These are phyloP conservation scores for Penicillium nordicum DNA, from an alignment of 2,329 filamentous ascomycete genomes.

Conservation along the genomic window DNA sequence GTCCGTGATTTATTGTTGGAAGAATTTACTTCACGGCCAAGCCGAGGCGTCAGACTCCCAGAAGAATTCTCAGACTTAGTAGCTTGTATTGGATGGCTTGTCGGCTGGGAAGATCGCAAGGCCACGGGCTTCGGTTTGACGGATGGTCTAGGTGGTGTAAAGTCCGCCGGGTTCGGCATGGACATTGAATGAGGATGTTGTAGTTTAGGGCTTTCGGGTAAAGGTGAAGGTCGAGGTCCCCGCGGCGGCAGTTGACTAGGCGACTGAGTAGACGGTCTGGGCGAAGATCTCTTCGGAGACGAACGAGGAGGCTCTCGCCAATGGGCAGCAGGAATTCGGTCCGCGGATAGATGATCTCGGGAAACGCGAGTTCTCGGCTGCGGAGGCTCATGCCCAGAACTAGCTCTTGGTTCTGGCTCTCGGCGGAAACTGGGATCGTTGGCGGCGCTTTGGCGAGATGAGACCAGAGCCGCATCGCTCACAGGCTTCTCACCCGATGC, in stretches of 20 bases:
- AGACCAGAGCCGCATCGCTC: slow-evolving; percentile 28
- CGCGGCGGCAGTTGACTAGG: slow-evolving; percentile 2
- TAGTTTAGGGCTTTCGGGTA: slow-evolving; percentile 16
- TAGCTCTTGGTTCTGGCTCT: slow-evolving; percentile 22
- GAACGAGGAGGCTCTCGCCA: slow-evolving; percentile 23
- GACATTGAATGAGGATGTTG: slow-evolving; percentile 10
- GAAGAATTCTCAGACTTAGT: slow-evolving; percentile 27
- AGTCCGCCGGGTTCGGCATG: slow-evolving; percentile 25
- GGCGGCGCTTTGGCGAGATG: slow-evolving; percentile 29
- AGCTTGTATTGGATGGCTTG: slow-evolving; percentile 12
- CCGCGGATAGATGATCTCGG: slow-evolving; percentile 8
- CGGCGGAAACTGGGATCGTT: slow-evolving; percentile 27
- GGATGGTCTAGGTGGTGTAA: slow-evolving; percentile 28
- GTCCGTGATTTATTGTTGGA: slow-evolving; percentile 17
- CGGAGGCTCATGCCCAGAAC: slow-evolving; percentile 25
- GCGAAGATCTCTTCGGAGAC: slow-evolving; percentile 14
- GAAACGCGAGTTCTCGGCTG: slow-evolving; percentile 9
- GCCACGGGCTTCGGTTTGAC: slow-evolving; percentile 40
- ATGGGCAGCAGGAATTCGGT: slow-evolving; percentile 19
- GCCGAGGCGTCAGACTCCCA: slow-evolving; percentile 14
- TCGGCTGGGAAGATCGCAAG: slow-evolving; percentile 24
- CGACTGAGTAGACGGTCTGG: slow-evolving; percentile 6
- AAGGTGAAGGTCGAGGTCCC: slow-evolving; percentile 7
- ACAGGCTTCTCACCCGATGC: slow-evolving; percentile 26
- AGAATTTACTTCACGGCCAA: slow-evolving; percentile 11